Evolutionary conservation across 495 filamentous ascomycete genomes (phyloP), one percentile per base, ranked within the genome.

Genomic region (Talaromyces proteolyticus): DNA sequence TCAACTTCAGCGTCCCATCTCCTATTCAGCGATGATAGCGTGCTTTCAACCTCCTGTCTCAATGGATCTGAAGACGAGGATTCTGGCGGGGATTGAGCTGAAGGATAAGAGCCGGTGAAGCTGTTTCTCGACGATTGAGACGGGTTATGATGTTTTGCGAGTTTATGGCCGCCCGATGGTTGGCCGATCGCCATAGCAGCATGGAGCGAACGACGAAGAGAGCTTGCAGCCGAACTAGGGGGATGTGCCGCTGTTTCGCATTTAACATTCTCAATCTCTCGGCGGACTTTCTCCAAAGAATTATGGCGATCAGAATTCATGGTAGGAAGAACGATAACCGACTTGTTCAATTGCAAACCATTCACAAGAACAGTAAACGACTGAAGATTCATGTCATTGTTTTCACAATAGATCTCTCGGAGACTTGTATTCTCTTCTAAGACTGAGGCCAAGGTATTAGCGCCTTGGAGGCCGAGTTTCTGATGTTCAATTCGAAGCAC

Each of bases 281-380:
- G 67, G 40, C 78, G 81, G 26, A 89, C 74, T 24, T 75, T 78
- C 43, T 81, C 79, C 42, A 89, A 74, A 0, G 86, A 82, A 48
- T 74, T 67, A 14, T 67, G 61, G 39, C 84, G 76, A 49, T 87
- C 84, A 37, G 73, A 69, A 26, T 78, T 75, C 83, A 90, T 87
- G 12, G 60, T 65, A 7, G 87, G 84, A 14, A 91, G 71, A 47
- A 78, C 81, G 18, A 87, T 56, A 3, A 91, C 60, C 1, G 79
- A 78, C 12, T 73, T 75, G 56, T 91, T 91, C 16, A 76, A 75
- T 51, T 85, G 77, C 11, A 91, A 63, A 7, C 84, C 76, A 57
- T 89, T 86, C 23, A 91, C 81, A 11, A 91, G 66, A 5, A 87
- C 84, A 2, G 87, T 89, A 55, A 91, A 86, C 3, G 85, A 88